phyloP scores from a whole-genome alignment of 208 protist genomes.

The Trypanosoma boissoni region DNA sequence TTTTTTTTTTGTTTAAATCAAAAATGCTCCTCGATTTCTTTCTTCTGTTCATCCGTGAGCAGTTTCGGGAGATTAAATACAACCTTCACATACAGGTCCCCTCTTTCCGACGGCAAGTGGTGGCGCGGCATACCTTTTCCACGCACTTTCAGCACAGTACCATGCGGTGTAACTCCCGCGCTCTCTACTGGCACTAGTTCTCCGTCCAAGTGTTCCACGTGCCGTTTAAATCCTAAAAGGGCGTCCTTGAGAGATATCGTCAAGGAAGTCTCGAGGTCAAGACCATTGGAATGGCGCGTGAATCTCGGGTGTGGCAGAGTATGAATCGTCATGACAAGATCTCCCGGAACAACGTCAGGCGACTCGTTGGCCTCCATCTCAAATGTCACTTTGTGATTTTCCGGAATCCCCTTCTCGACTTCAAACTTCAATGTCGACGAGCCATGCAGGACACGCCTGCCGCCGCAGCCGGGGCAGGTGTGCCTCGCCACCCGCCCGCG shows the following conservation, averaged over 20 bases:
- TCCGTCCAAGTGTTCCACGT: slow-evolving; percentile 86
- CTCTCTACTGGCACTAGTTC: slow-evolving; percentile 39
- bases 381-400: slow-evolving; percentile 65
- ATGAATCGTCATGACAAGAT: slow-evolving; percentile 60
- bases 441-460: slow-evolving; percentile 55
- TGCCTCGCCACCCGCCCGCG: slow-evolving; percentile 71
- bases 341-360: slow-evolving; percentile 76
- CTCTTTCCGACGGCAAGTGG: slow-evolving; percentile 75
- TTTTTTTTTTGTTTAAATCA: slow-evolving; percentile 3
- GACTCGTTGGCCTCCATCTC: slow-evolving; percentile 87
- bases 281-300: slow-evolving; percentile 48
- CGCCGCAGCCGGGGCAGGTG: slow-evolving; percentile 74
- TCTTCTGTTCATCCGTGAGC: slow-evolving; percentile 50
- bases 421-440: slow-evolving; percentile 48
- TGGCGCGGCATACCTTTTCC: slow-evolving; percentile 93
- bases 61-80: slow-evolving; percentile 67
- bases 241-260: slow-evolving; percentile 84
- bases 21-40: slow-evolving; percentile 29
- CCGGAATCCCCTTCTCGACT: slow-evolving; percentile 66
- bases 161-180: slow-evolving; percentile 55
- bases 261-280: slow-evolving; percentile 84
- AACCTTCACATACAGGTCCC: slow-evolving; percentile 88
- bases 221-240: slow-evolving; percentile 84
- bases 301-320: slow-evolving; percentile 73
- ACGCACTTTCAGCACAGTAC: slow-evolving; percentile 54